Percentiles rank a stretch among this genome's conserved stretches.
Evolutionary conservation across 108 stramenopile genomes (phyloP).

Genomic region (Mediolabrus comicus): DNA sequence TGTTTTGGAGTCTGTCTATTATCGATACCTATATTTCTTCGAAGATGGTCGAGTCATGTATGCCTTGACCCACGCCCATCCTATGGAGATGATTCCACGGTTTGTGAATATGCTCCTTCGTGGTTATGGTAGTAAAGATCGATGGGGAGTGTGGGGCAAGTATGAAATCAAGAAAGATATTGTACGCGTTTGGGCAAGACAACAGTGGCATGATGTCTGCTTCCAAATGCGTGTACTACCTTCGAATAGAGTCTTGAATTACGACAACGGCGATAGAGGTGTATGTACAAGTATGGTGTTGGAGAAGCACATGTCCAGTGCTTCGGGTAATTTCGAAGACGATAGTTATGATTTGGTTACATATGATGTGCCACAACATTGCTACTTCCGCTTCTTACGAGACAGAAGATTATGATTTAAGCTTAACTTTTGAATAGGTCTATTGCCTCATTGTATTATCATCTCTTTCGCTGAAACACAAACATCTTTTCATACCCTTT

Average conservation of each 20-base stretch:
- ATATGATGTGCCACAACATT: slow-evolving; percentile 60
- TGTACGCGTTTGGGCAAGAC: slow-evolving; percentile 57
- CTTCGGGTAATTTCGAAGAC: slow-evolving; percentile 62
- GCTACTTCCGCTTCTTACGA: slow-evolving; percentile 65
- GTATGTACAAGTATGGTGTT: slow-evolving; percentile 55
- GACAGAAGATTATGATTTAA: slow-evolving; percentile 53
- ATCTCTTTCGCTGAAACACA: slow-evolving; percentile 40
- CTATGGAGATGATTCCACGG: slow-evolving; percentile 74
- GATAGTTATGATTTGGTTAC: slow-evolving; percentile 52
- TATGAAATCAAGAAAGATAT: slow-evolving; percentile 65
- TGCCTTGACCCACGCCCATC: slow-evolving; percentile 63
- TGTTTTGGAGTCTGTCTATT: slow-evolving; percentile 73
- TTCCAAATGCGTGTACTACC: slow-evolving; percentile 59
- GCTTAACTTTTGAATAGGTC: not conserved
- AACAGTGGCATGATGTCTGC: slow-evolving; percentile 62
- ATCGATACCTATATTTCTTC: slow-evolving; percentile 77
- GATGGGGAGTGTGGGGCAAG: slow-evolving; percentile 68
- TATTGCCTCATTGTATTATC: not conserved
- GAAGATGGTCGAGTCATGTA: slow-evolving; percentile 84
- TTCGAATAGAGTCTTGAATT: slow-evolving; percentile 29
- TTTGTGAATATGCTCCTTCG: slow-evolving; percentile 51
- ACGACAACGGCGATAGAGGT: slow-evolving; percentile 49
- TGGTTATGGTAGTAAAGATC: slow-evolving; percentile 35
- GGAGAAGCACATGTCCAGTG: slow-evolving; percentile 61
- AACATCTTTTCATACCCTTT: slow-evolving; percentile 83